Evolutionary conservation across 495 filamentous ascomycete genomes (phyloP).

Genomic region (Penicillium antarcticum): DNA sequence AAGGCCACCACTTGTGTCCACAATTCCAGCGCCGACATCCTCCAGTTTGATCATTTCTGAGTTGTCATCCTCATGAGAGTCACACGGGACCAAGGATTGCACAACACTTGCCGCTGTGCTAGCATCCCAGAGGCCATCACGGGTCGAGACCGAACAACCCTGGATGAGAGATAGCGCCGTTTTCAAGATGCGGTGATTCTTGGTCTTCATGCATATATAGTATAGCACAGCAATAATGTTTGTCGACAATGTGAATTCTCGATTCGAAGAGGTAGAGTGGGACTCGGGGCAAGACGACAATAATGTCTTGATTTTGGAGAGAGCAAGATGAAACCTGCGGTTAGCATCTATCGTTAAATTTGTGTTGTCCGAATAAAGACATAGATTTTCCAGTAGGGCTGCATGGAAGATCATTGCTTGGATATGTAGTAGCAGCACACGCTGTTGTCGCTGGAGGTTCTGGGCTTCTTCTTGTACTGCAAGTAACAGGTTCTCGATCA

Average conservation of each 20-base stretch:
- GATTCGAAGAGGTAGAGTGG: neutral
- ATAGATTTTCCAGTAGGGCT: slow-evolving; percentile 11
- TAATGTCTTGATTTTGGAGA: slow-evolving; percentile 8
- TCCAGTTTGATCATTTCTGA: neutral
- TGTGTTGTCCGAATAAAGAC: neutral
- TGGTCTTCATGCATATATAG: slow-evolving; percentile 20
- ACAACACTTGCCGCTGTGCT: slow-evolving; percentile 5
- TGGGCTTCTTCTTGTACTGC: neutral
- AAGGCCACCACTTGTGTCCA: neutral
- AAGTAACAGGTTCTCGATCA: neutral
- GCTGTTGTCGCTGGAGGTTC: neutral
- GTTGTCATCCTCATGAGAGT: neutral
- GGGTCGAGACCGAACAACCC: slow-evolving; percentile 2
- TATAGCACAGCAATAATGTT: slow-evolving; percentile 17
- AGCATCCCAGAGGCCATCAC: slow-evolving; percentile 24
- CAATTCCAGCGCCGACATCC: neutral
- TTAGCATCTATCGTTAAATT: neutral
- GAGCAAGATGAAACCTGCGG: slow-evolving; percentile 1
- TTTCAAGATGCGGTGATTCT: neutral
- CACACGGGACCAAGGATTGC: neutral
- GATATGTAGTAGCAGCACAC: slow-evolving; percentile 7
- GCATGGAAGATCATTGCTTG: slow-evolving; percentile 11
- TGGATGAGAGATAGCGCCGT: slow-evolving; percentile 11
- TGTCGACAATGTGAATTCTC: slow-evolving; percentile 16
- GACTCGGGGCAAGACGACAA: neutral